Base-by-base conservation (phyloP, 805 yeast species). In the Millerozyma miso region DNA sequence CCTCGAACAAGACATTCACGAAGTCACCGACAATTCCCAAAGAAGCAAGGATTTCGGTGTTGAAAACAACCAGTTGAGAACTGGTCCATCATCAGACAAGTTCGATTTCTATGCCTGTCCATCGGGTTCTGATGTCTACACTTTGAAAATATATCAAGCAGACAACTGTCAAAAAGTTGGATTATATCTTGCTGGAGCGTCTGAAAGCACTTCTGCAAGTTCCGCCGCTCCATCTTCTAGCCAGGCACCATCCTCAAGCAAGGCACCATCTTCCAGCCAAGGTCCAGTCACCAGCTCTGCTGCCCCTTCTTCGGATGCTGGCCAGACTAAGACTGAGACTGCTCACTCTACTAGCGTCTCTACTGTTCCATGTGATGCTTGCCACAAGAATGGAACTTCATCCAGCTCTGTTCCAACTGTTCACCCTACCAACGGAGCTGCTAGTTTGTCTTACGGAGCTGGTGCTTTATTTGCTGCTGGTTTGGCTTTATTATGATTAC, bases 21-120 rank as follows among this genome's bases (percentile, higher is more conserved):
- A 32, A 13, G 34, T 32, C 17, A 6, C 6, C 14, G n/a, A 6
- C 7, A 15, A 32, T 15, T 6, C 6, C 10, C 47, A 51, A 15
- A 59, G 58, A 32, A 53, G 64, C 23, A 55, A 51, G 42, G 58
- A 50, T 42, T 63, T 51, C 36, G 68, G 70, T 44, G 38, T 55
- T 31, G 48, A 40, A 32, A 60, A 55, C 45, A 54, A 55, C 23
- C 44, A 49, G 38, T 59, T 64, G 47, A 62, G 67, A 54, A 41
- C 38, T 40, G 54, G 55, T 31, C 41, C 54, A 26, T 10, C 39
- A 31, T 19, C 34, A 15, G 52, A 46, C 45, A 42, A 45, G 20
- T 42, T 52, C 19, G 41, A 42, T 33, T 63, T 58, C 50, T 62
- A 42, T 46, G 60, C 62, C 34, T 62, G 68, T 50, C 46, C 52